Percentiles rank a stretch among this genome's conserved stretches.
phyloP scores from a whole-genome alignment of 169 alveolate species.

The Plasmodium chabaudi region DNA sequence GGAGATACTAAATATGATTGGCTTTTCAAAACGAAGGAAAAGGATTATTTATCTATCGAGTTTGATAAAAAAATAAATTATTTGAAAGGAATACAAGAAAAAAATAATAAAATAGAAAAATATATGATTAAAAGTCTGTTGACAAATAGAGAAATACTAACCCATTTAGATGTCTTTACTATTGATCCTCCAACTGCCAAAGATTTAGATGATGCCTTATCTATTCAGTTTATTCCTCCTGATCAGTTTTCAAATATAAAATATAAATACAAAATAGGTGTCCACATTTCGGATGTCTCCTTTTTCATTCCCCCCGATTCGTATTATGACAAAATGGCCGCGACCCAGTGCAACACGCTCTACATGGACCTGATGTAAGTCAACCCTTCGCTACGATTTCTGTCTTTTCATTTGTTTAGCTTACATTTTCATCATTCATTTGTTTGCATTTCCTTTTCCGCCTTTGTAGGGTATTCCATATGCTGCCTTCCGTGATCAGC shows the following conservation, averaged over 20 bases:
- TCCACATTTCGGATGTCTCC: constrained; percentile 98
- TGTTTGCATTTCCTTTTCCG: neutral
- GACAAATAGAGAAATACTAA: constrained; percentile 47
- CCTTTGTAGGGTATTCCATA: constrained; percentile 77
- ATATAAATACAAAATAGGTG: constrained; percentile 92
- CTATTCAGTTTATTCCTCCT: constrained; percentile 85
- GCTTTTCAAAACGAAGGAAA: neutral
- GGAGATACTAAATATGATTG: neutral
- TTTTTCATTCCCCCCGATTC: constrained; percentile 95
- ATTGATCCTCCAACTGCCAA: constrained; percentile 98
- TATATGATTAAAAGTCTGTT: constrained; percentile 58
- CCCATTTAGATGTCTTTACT: constrained; percentile 82
- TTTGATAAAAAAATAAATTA: constrained; percentile 39
- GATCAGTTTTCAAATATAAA: constrained; percentile 81
- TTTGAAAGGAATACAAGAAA: constrained; percentile 10
- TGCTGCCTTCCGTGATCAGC: constrained; percentile 92
- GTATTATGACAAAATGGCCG: constrained; percentile 95
- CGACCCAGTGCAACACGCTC: constrained; percentile 92
- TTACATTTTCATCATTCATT: constrained; percentile 81
- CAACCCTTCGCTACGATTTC: no score
- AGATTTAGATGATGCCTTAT: constrained; percentile 98
- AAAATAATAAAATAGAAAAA: constrained; percentile 22
- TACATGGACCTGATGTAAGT: constrained; percentile 92
- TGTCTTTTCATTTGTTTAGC: constrained; percentile 86
- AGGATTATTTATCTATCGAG: neutral